Conservation (phyloP, 148 eudicot genomes). For the Dianthus caryophyllus region DNA sequence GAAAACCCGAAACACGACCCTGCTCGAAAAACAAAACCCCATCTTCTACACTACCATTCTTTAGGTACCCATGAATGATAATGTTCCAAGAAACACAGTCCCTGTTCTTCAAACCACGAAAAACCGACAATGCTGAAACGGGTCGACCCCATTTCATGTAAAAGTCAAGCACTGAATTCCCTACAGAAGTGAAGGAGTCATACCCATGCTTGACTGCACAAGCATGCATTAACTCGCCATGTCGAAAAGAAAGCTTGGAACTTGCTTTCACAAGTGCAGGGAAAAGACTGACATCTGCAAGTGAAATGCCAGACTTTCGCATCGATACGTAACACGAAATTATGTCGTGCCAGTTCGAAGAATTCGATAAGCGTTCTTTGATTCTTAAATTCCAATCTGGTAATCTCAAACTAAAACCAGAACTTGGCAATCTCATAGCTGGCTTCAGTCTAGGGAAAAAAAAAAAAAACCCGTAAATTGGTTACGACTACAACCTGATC, state of each 20-base stretch:
- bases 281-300: constrained; percentile 42
- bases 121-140: constrained; percentile 31
- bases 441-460: neutral
- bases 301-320: constrained; percentile 31
- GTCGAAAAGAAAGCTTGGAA: constrained; percentile 35
- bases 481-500: no score
- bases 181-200: constrained; percentile 44
- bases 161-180: constrained; percentile 57
- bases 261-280: constrained; percentile 67
- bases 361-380: constrained; percentile 34
- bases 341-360: constrained; percentile 44
- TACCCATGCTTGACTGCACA: constrained; percentile 57
- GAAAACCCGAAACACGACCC: constrained; percentile 50
- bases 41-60: constrained; percentile 34
- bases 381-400: constrained; percentile 33
- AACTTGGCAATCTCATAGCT: constrained; percentile 33
- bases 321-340: constrained; percentile 34
- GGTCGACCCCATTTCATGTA: constrained; percentile 55
- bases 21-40: constrained; percentile 51
- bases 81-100: constrained; percentile 87
- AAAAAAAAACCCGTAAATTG: neutral
- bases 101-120: constrained; percentile 30
- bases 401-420: constrained; percentile 26
- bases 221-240: constrained; percentile 57
- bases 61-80: constrained; percentile 51